Evolutionary conservation across 768 basidiomycete species (phyloP).

Genomic region (Tulasnella sp.): DNA sequence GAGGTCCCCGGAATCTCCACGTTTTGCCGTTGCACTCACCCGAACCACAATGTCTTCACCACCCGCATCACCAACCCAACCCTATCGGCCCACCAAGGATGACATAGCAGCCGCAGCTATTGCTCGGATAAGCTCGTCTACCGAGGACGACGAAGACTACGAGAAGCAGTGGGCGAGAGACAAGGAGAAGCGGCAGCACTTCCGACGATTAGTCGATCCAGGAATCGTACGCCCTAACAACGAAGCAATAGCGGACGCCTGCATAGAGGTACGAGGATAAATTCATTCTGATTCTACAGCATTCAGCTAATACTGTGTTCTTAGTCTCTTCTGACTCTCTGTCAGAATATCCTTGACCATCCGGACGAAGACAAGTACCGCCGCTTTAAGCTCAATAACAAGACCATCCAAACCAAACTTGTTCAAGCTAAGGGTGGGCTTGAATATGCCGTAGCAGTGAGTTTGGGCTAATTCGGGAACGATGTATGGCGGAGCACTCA

Average conservation of each 20-base stretch:
- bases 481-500: neutral
- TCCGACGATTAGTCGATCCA: constrained; percentile 70
- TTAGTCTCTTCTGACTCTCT: constrained; percentile 58
- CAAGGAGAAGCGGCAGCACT: constrained; percentile 60
- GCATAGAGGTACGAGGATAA: constrained; percentile 50
- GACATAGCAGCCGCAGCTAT: constrained; percentile 4
- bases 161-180: constrained; percentile 34
- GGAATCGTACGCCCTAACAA: constrained; percentile 68
- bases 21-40: neutral
- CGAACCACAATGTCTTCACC: neutral
- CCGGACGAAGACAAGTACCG: constrained; percentile 66
- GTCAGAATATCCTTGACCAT: constrained; percentile 65
- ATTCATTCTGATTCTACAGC: constrained; percentile 9
- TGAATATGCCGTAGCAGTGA: constrained; percentile 71
- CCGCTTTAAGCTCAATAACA: constrained; percentile 70
- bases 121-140: neutral
- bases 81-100: neutral
- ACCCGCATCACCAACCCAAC: neutral
- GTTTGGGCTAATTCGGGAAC: constrained; percentile 26
- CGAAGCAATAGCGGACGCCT: constrained; percentile 48
- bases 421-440: constrained; percentile 65
- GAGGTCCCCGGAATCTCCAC: no score
- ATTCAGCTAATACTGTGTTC: constrained; percentile 15
- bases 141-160: constrained; percentile 18
- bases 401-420: constrained; percentile 53